Percentiles rank a stretch among this genome's conserved stretches.
phyloP scores from a whole-genome alignment of 1,284 basidiomycete species.

The Xanthoconium separans region DNA sequence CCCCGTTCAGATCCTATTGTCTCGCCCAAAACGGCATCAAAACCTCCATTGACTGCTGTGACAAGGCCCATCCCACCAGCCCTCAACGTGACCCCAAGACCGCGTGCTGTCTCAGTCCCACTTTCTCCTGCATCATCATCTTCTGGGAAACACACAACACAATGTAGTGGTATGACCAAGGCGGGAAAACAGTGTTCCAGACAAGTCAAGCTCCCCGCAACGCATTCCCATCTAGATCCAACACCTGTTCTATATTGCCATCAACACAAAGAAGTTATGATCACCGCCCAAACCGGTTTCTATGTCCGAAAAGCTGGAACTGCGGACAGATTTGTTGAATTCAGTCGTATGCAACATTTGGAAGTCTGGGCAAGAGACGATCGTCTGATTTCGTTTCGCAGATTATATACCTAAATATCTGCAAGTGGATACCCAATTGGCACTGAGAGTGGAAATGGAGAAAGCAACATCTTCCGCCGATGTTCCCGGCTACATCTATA shows the following conservation, averaged over 20 bases:
- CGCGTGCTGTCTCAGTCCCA: constrained; percentile 35
- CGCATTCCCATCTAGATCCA: constrained; percentile 38
- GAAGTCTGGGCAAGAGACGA: not conserved
- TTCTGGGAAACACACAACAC: constrained; percentile 35
- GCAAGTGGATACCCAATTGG: constrained; percentile 57
- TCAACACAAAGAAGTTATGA: constrained; percentile 61
- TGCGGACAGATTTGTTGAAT: constrained; percentile 51
- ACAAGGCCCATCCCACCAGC: constrained; percentile 5
- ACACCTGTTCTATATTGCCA: constrained; percentile 55
- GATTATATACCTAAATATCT: constrained; percentile 73
- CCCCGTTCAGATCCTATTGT: constrained; percentile 20
- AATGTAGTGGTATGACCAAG: constrained; percentile 67
- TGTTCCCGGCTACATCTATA: constrained; percentile 71
- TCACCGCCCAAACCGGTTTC: constrained; percentile 50
- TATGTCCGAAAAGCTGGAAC: constrained; percentile 47
- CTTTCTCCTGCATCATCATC: constrained; percentile 29
- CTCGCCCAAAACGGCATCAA: constrained; percentile 3
- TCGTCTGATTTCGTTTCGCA: constrained; percentile 32
- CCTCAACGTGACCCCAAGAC: constrained; percentile 14
- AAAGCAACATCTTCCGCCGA: constrained; percentile 59
- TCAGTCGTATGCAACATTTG: constrained; percentile 41
- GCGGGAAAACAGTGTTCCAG: constrained; percentile 62
- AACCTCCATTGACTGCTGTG: constrained; percentile 7
- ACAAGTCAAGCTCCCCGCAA: constrained; percentile 50
- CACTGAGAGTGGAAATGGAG: constrained; percentile 69